Evolutionary conservation across 2,329 filamentous ascomycete genomes (phyloP), one percentile per base, ranked within the genome.

Genomic region (Gnomoniopsis smithogilvyi): DNA sequence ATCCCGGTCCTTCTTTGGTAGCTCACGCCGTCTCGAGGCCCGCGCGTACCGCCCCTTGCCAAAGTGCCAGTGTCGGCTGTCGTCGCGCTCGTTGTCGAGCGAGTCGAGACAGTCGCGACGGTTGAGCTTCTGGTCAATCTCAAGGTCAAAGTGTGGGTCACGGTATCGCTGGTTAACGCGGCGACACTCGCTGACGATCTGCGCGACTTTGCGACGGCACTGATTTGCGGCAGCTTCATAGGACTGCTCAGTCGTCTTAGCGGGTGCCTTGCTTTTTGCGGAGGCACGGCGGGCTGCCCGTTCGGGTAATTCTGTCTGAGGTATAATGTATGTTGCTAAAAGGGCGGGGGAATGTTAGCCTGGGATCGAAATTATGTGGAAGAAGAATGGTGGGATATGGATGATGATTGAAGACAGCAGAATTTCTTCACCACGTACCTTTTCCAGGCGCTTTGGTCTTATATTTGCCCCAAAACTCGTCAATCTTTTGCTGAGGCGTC

Each of bases 101-200:
- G 75, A 75, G 60, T 78, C 71, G 24, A 83, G 74, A 34, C 79
- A 84, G 66, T 85, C 79, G 46, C 76, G 74, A 6, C 69, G 72
- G n/a, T 75, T 73, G 41, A 77, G 77, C 73, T 91, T 89, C 62
- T 92, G 78, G 70, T 93, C 90, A 41, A 83, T 77, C 68, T 95
- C 91, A 54, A 96, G 85, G 69, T 96, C 89, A 69, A 96, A 96
- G 70, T 95, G 86, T n/a, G 87, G 84, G 68, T 96, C 91, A 17
- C 88, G 83, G 69, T 96, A 96, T 72, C 92, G 94, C 67, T 92
- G 88, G 72, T 96, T 96, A 59, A 92, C 78, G 10, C 90, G 82
- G 22, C 85, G 80, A 70, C 91, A 96, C 68, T 87, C 84, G 59
- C 78, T 77, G 51, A 84, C 78, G 60, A 87, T 87, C 69, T 84